phyloP scores from a whole-genome alignment of 116 monocot species.

The Dioscorea cayenensis region DNA sequence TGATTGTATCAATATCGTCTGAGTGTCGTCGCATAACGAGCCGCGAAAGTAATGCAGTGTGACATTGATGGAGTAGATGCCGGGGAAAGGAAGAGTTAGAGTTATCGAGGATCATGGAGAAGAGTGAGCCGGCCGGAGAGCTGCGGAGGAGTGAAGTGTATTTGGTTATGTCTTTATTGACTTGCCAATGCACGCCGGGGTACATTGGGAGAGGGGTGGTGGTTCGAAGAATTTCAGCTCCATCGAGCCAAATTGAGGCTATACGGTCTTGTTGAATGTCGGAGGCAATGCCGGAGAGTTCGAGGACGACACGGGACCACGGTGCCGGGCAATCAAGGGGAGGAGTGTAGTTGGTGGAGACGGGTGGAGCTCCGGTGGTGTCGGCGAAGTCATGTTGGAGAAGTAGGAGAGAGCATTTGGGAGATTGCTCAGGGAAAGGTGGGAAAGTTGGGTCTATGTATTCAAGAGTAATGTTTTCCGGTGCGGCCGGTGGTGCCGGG shows the following conservation, averaged over 20 bases:
- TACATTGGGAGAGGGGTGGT: neutral
- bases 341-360: slow-evolving; percentile 7
- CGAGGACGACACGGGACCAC: neutral
- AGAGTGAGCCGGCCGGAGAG: neutral
- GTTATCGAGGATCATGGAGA: slow-evolving; percentile 1
- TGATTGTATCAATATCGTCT: neutral
- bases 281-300: neutral
- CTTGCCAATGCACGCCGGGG: neutral
- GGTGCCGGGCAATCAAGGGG: slow-evolving; percentile 16
- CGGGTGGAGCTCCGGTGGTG: slow-evolving; percentile 12
- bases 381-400: slow-evolving; percentile 16
- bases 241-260: neutral
- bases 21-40: neutral
- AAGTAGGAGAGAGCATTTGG: slow-evolving; percentile 24
- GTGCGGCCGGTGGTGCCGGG: neutral
- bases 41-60: neutral
- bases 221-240: neutral
- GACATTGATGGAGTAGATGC: neutral
- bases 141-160: neutral
- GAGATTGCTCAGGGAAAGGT: slow-evolving; percentile 18
- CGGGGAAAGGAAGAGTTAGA: neutral
- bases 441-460: slow-evolving; percentile 35
- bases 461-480: neutral
- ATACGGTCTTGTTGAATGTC: neutral
- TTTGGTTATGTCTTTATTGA: neutral